phyloP scores from a whole-genome alignment of 2,329 filamentous ascomycete genomes.

The Aspergillus neotritici region DNA sequence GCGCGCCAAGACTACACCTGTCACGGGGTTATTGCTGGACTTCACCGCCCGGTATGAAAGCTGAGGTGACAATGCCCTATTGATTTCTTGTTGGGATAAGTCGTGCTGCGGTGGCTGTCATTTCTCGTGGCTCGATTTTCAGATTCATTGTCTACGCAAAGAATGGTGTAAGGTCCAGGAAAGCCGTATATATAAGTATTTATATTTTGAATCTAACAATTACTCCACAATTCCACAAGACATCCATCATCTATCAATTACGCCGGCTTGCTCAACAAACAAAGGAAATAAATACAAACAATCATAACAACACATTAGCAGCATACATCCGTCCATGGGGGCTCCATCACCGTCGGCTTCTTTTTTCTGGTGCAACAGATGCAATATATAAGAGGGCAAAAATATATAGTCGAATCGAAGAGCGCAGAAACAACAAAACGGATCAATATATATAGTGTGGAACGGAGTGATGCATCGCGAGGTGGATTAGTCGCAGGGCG shows the following conservation, averaged over 20 bases:
- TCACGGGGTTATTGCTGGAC: too few species aligned
- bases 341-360: constrained; percentile 7
- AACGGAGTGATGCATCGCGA: constrained; percentile 4
- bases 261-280: neutral
- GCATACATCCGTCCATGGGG: constrained; percentile 5
- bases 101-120: too few species aligned
- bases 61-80: too few species aligned
- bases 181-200: too few species aligned
- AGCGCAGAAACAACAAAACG: constrained; percentile 4
- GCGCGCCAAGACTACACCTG: too few species aligned
- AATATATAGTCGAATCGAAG: constrained; percentile 11
- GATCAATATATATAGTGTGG: constrained; percentile 15
- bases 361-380: neutral
- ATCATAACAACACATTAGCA: constrained; percentile 2
- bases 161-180: too few species aligned
- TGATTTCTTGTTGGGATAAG: too few species aligned
- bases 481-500: constrained; percentile 6
- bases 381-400: constrained; percentile 7
- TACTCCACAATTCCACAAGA: too few species aligned
- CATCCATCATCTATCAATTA: constrained; percentile 7
- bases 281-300: constrained; percentile 4
- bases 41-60: too few species aligned
- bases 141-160: too few species aligned
- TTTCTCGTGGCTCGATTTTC: too few species aligned
- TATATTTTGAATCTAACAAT: too few species aligned